phyloP scores from a whole-genome alignment of 306 rosid species.

The Cercis canadensis region DNA sequence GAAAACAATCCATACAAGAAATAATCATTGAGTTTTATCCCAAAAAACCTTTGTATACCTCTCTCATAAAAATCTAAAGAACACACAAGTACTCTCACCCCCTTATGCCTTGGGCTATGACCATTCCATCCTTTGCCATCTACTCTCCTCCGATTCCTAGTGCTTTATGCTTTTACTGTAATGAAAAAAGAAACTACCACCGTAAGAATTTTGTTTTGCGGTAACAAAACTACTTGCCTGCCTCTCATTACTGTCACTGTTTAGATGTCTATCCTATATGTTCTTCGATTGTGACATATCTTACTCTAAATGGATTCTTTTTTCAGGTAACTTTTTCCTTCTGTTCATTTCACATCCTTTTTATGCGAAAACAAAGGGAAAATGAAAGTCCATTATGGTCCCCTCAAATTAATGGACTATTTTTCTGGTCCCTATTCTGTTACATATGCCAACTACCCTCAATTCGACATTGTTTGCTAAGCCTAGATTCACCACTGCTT shows the following conservation, averaged over 20 bases:
- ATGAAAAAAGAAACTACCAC: too few relatives aligned
- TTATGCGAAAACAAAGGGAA: conserved; percentile 32
- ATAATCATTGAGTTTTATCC: too few relatives aligned
- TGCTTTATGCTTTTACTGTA: too few relatives aligned
- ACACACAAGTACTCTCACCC: too few relatives aligned
- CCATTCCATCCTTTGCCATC: too few relatives aligned
- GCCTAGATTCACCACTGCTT: conserved; percentile 19
- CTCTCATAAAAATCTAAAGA: too few relatives aligned
- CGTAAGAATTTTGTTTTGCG: too few relatives aligned
- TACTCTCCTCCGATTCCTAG: too few relatives aligned
- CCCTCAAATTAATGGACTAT: neutral
- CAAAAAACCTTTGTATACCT: too few relatives aligned
- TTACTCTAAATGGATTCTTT: conserved; percentile 20
- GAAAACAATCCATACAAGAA: too few relatives aligned
- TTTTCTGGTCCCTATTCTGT: conserved; percentile 26
- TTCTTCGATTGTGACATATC: conserved; percentile 35
- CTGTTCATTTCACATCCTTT: conserved; percentile 29
- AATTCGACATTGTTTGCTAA: neutral
- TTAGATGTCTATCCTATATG: neutral
- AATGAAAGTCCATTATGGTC: conserved; percentile 30
- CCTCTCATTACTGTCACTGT: conserved; percentile 11
- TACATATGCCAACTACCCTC: conserved; percentile 16
- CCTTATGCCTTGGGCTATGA: too few relatives aligned
- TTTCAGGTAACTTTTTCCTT: conserved; percentile 5
- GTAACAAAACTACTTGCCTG: conserved; percentile 7